These are phyloP conservation scores for Eragrostis nindensis DNA, from an alignment of 176 grass and related monocot genomes.

Conservation along the genomic window DNA sequence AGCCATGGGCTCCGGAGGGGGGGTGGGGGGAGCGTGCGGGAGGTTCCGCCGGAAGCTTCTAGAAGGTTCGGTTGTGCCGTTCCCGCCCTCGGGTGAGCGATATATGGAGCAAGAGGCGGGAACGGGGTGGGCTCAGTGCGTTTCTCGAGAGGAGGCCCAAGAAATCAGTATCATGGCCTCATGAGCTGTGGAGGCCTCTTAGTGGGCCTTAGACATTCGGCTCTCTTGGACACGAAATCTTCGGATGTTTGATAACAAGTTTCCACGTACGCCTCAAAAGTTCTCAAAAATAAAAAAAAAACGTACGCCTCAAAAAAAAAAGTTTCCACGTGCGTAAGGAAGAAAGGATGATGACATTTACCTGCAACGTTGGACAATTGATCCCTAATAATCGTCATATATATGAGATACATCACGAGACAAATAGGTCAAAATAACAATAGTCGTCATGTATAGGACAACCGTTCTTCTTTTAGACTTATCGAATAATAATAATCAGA, in stretches of 20 bases:
- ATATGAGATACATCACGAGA: background rate
- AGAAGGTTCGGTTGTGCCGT: constrained; percentile 20
- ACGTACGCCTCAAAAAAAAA: too few relatives aligned
- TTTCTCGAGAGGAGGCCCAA: background rate
- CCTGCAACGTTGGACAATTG: background rate
- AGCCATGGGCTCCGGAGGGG: constrained; percentile 2
- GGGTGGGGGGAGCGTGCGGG: background rate
- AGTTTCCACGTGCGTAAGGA: background rate
- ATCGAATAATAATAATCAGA: background rate
- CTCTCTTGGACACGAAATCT: too few relatives aligned
- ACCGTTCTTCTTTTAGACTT: too few relatives aligned
- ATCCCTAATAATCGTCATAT: background rate
- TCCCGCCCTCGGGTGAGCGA: background rate
- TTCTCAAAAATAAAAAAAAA: too few relatives aligned
- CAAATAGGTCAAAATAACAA: background rate
- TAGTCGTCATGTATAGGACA: too few relatives aligned
- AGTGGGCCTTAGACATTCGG: background rate
- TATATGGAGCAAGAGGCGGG: background rate
- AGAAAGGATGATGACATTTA: background rate
- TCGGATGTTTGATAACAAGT: too few relatives aligned
- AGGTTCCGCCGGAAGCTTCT: constrained; percentile 32
- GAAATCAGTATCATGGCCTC: background rate
- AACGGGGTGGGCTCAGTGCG: background rate
- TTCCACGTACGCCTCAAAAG: too few relatives aligned
- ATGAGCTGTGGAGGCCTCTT: background rate